A percentile compares a stretch with the other conserved stretches of the same genome.
phyloP scores from a whole-genome alignment of 495 filamentous ascomycete species.

The Neurospora sp. region DNA sequence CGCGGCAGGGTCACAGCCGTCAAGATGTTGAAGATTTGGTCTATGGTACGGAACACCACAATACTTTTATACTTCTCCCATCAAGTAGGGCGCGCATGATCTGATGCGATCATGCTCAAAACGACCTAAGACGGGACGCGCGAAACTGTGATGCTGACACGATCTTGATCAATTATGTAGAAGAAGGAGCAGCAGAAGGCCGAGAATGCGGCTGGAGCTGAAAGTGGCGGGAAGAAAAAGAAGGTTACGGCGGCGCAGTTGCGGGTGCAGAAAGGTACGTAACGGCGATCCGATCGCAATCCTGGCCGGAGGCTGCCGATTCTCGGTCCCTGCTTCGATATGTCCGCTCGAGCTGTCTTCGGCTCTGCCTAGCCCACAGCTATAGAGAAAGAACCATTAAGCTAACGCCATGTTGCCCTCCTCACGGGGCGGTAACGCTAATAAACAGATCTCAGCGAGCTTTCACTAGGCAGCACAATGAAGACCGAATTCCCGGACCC shows the following conservation, averaged over 20 bases:
- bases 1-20: constrained; percentile 1
- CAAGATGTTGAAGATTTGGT: constrained; percentile 99
- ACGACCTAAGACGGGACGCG: constrained; percentile 28
- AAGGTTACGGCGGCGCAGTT: constrained; percentile 95
- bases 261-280: constrained; percentile 86
- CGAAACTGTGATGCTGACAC: constrained; percentile 51
- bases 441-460: constrained; percentile 73
- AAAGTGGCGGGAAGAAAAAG: constrained; percentile 73
- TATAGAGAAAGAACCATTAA: not conserved
- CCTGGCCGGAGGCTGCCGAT: not conserved
- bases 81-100: not conserved
- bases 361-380: not conserved
- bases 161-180: constrained; percentile 30
- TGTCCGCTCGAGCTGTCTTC: not conserved
- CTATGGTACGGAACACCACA: constrained; percentile 60
- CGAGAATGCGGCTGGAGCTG: constrained; percentile 66
- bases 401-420: not conserved
- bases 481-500: constrained; percentile 86
- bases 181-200: constrained; percentile 94
- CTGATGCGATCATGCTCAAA: not conserved
- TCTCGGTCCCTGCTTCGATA: not conserved
- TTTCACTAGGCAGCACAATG: constrained; percentile 86
- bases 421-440: not conserved
- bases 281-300: not conserved
- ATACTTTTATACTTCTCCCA: not conserved